Base-by-base conservation (phyloP, 768 basidiomycete species). In the Lepiota brunneoincarnata region DNA sequence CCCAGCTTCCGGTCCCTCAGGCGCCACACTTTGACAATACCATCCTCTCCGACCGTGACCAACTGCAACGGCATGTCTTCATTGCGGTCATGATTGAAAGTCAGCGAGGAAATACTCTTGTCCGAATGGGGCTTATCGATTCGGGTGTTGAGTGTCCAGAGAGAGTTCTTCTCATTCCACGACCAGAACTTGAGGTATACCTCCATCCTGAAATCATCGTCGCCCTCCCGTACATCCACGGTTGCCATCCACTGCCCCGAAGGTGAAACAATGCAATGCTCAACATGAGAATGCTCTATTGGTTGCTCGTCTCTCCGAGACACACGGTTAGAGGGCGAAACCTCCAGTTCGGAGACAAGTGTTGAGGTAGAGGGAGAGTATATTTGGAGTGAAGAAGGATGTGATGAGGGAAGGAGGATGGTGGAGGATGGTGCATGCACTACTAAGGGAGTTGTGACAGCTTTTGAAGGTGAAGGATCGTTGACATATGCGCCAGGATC, bases 191-290 rank as follows among this genome's bases (percentile, higher is more conserved):
- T 98, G 51, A 99, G 77, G 65, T 87, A 87, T 26, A 86, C 75
- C 69, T 87, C 93, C 23, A 73, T 73, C 58, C 76, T 83, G 69
- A 84, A 84, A 11, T 73, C 75, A 20, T 81, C 82, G 39, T 88
- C 85, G 4, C 80, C 85, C 51, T 83, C 78, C 51, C 94, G 80
- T 26, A 72, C 69, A 69, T 99, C 96, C 21, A 92, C 69, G 1
- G 96, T 95, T 4, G 93, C 93, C 83, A 99, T 83, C 95, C 96
- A 98, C 42, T 82, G 77, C 9, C 87, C 87, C n/a, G 72, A 75
- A 1, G 79, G 66, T 4, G 89, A 88, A 54, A 95, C 74, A 4
- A 77, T 81, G 5, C 79, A 81, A 9, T 75, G 76, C 45, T 91
- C 87, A 2, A 98, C 90, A 12, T 86, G 78, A 2, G 88, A 80